Evolutionary conservation across 164 flowering plant genomes (phyloP).

Genomic region (Aristolochia californica): DNA sequence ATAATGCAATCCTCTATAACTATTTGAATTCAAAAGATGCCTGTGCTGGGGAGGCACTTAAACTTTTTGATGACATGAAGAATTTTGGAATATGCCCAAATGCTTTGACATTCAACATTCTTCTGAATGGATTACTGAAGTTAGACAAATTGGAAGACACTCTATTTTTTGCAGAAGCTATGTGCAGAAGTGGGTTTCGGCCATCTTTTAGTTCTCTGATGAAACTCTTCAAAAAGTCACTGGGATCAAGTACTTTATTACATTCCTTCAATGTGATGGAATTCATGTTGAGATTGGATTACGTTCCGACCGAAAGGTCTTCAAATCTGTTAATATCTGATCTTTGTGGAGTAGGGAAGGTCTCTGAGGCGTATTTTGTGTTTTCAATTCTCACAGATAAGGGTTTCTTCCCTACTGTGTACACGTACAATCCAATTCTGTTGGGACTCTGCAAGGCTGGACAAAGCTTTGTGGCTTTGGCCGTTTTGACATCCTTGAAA

Average conservation of each 20-base stretch:
- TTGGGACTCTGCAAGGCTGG: constrained; percentile 39
- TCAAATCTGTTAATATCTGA: constrained; percentile 16
- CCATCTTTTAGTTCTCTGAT: constrained; percentile 28
- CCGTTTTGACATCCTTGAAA: constrained; percentile 25
- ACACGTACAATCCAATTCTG: constrained; percentile 28
- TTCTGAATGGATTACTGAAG: constrained; percentile 29
- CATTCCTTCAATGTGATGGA: constrained; percentile 22
- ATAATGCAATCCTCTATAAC: constrained; percentile 31
- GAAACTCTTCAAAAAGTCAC: constrained; percentile 20
- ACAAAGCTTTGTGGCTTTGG: constrained; percentile 19
- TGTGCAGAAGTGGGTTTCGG: constrained; percentile 27
- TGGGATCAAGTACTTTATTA: constrained; percentile 14
- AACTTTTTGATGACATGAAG: constrained; percentile 24
- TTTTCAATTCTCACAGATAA: constrained; percentile 20
- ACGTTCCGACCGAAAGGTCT: constrained; percentile 17
- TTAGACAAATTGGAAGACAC: constrained; percentile 16
- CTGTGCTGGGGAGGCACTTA: constrained; percentile 11
- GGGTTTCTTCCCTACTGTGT: constrained; percentile 14
- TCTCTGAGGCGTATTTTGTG: constrained; percentile 24
- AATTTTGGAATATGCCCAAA: constrained; percentile 32
- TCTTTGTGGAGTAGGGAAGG: constrained; percentile 19
- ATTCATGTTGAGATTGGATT: constrained; percentile 29
- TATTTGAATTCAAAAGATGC: constrained; percentile 24
- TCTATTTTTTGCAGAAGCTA: constrained; percentile 20
- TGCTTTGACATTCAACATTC: constrained; percentile 28